phyloP scores from a whole-genome alignment of 225 moss, liverwort and hornwort species.

The Marchantia polymorpha region DNA sequence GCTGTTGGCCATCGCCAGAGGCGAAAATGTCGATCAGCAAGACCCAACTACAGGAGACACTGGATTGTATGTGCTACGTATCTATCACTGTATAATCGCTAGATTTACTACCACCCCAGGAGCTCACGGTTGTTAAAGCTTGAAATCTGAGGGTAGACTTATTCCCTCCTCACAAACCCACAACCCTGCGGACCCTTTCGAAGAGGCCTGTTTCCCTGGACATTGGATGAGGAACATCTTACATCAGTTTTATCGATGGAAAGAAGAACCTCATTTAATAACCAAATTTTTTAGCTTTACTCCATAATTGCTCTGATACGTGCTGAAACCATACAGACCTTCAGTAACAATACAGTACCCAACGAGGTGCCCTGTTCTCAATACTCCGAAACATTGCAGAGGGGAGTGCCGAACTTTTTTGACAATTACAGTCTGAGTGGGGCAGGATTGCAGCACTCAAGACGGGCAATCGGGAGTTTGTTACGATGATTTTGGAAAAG shows the following conservation, averaged over 20 bases:
- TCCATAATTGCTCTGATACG: neutral
- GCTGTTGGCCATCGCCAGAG: conserved; percentile 40
- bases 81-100: neutral
- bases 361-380: neutral
- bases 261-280: neutral
- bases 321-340: neutral
- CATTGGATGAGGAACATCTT: neutral
- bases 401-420: neutral
- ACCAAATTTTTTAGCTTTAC: neutral
- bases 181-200: too few species aligned
- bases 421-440: conserved; percentile 40
- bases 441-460: conserved; percentile 58
- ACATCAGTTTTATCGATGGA: neutral
- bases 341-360: too few species aligned
- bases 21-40: conserved; percentile 49
- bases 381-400: neutral
- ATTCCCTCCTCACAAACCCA: neutral
- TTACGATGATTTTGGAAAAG: conserved; percentile 41
- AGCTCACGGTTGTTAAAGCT: neutral
- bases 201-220: neutral
- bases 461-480: conserved; percentile 56
- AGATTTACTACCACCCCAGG: neutral
- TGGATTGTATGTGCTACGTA: conserved; percentile 49
- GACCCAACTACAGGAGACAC: conserved; percentile 63
- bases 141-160: neutral